Evolutionary conservation across 2,329 filamentous ascomycete species (phyloP), one percentile per base, ranked within the genome.

Genomic region (Sphaerulina vaccinii): DNA sequence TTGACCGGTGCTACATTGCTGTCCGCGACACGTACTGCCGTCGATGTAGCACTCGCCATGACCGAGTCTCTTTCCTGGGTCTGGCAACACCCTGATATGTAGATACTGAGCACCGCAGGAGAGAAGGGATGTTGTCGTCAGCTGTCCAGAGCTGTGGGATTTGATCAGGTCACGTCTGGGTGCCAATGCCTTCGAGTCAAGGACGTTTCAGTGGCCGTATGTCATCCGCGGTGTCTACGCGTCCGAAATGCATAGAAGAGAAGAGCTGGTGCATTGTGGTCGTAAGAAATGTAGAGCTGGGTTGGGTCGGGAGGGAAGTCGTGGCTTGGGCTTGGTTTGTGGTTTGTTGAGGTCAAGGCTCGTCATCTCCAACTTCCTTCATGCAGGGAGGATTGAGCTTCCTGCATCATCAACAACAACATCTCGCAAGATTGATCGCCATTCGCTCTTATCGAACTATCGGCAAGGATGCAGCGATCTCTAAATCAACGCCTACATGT

Each of bases 11-110:
- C 37, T 16, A 33, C 45, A 16, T 32, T 18, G 18, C 45, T 36
- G 38, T 49, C 19, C 22, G 45, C 45, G 27, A 41, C 37, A 27
- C 35, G 45, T 13, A 49, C 45, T 24, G 45, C 27, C 13, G 45
- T 49, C 6, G 45, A 49, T 7, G 45, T 49, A 2, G 49, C 41
- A 13, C 32, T 51, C 11, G 39, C 46, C 29, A 44, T 41, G 18
- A 21, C 22, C 32, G 16, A 13, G 37, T 6, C n/a, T n/a, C n/a
- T n/a, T n/a, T n/a, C 27, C 27, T 32, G 27, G 5, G 5, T 32
- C n/a, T 10, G n/a, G n/a, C n/a, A n/a, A n/a, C n/a, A n/a, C n/a
- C n/a, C n/a, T n/a, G n/a, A n/a, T n/a, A n/a, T n/a, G n/a, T n/a
- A n/a, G n/a, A n/a, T n/a, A n/a, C n/a, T n/a, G n/a, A n/a, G n/a